Percentiles rank a stretch among this genome's conserved stretches.
These are phyloP conservation scores for Decorospora gaudefroyi DNA, from an alignment of 2,329 filamentous ascomycete species.

Conservation along the genomic window DNA sequence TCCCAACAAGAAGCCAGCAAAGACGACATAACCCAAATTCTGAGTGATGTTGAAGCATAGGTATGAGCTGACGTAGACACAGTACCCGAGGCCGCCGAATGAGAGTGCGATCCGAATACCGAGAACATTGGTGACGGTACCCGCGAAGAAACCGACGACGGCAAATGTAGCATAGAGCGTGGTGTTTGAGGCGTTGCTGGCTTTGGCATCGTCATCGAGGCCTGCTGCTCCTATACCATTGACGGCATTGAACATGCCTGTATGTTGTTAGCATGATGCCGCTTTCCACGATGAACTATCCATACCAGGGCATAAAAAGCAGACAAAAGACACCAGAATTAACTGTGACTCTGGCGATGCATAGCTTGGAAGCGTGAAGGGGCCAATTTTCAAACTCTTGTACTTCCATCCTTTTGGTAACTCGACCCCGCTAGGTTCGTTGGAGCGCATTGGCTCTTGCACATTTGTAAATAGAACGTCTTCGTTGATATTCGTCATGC, in stretches of 20 bases:
- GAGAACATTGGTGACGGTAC: conserved; percentile 72
- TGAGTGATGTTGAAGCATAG: conserved; percentile 68
- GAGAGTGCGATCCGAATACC: conserved; percentile 68
- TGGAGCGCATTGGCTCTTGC: conserved; percentile 1
- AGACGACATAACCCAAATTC: conserved; percentile 71
- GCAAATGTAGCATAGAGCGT: conserved; percentile 72
- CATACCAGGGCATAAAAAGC: conserved; percentile 55
- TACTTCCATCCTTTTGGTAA: conserved; percentile 52
- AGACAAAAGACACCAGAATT: conserved; percentile 54
- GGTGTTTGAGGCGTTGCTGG: conserved; percentile 64
- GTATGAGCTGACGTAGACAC: conserved; percentile 70
- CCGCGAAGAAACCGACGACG: conserved; percentile 64
- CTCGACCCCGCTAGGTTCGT: conserved; percentile 8
- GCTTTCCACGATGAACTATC: background rate
- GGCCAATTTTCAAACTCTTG: conserved; percentile 46
- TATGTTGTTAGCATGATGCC: conserved; percentile 5
- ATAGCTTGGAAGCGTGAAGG: conserved; percentile 50
- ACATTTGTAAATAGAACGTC: background rate
- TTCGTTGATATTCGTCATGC: background rate
- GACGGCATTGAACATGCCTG: conserved; percentile 55
- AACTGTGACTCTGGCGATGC: conserved; percentile 54
- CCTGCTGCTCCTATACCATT: conserved; percentile 53
- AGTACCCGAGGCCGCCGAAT: conserved; percentile 75
- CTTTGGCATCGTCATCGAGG: conserved; percentile 51
- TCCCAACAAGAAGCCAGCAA: conserved; percentile 73